Base-by-base conservation (phyloP, 2,329 filamentous ascomycete species). In the Falciphora oryzae region DNA sequence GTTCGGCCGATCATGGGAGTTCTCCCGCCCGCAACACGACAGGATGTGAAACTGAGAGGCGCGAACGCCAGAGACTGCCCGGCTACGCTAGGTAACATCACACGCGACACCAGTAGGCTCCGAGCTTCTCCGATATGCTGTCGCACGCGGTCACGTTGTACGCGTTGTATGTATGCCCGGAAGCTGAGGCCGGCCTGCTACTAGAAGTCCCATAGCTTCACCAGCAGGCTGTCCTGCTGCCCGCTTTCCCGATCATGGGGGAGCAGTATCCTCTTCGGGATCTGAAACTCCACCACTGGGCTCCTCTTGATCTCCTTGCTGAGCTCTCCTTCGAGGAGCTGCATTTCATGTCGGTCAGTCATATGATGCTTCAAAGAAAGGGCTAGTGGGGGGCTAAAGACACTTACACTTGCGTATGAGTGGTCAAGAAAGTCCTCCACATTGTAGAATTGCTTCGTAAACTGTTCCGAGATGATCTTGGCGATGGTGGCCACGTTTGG, bases 391-490 rank as follows among this genome's bases (percentile, higher is more conserved):
- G 29, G 22, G 16, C 18, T 31, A 28, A 63, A 35, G 27, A 4
- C 58, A 84, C 85, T 83, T 83, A 89, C 89, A 73, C 87, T 91
- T 71, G 82, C 85, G 76, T 98, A 99, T 0, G 92, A 94, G 75
- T 98, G 93, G 73, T 99, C 95, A 61, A 98, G 79, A 76, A 99
- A 99, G 73, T 99, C 95, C 73, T 99, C 95, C n/a, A 97, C 79
- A 70, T 93, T 95, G 77, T 98, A 99, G 3, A 89, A 85, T 69
- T 93, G 89, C 79, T 99, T 99, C 2, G 95, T 99, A 75, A 98
- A 99, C 75, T 98, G 95, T 77, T 98, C 93, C 2, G 91, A 91
- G 65, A 99, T 87, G 68, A 99, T 97, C 76, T 93, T 95, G 59
- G 93, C 90, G 69, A 99, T 87, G 3, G 93, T 95, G 0, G 94